Conservation (phyloP, 768 basidiomycete species). For the Naematelia aurantialba region DNA sequence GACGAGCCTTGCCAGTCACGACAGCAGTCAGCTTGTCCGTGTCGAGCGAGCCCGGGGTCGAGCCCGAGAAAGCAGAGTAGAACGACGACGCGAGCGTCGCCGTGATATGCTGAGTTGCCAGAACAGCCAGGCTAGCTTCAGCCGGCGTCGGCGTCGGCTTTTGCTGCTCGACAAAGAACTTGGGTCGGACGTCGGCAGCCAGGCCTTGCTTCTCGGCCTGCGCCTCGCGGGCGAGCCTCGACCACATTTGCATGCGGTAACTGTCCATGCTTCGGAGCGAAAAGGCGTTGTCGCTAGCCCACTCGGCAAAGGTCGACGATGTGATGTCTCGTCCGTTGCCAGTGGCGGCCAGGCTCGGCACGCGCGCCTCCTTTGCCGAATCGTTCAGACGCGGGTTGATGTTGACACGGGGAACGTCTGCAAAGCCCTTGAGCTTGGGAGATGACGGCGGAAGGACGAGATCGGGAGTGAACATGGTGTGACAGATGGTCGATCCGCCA, state of each 20-base stretch:
- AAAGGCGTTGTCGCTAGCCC: slow-evolving; percentile 75
- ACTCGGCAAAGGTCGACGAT: slow-evolving; percentile 64
- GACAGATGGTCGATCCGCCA: slow-evolving; percentile 70
- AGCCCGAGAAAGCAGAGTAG: slow-evolving; percentile 41
- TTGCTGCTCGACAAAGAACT: slow-evolving; percentile 42
- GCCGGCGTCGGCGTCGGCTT: slow-evolving; percentile 8
- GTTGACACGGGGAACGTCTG: slow-evolving; percentile 62
- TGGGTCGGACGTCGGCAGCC: slow-evolving; percentile 39
- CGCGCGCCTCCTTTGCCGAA: slow-evolving; percentile 9
- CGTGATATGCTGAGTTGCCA: slow-evolving; percentile 28
- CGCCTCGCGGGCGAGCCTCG: slow-evolving; percentile 76
- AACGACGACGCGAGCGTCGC: slow-evolving; percentile 42
- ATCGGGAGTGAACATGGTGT: slow-evolving; percentile 77
- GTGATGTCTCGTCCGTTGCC: slow-evolving; percentile 49
- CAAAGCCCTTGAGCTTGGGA: slow-evolving; percentile 27
- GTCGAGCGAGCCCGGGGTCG: slow-evolving; percentile 22
- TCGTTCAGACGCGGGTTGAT: slow-evolving; percentile 70
- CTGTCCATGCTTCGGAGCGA: slow-evolving; percentile 82
- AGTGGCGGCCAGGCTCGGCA: slow-evolving; percentile 39
- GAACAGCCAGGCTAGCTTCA: slow-evolving; percentile 1
- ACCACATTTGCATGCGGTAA: slow-evolving; percentile 89
- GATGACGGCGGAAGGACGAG: slow-evolving; percentile 51
- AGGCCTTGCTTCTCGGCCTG: slow-evolving; percentile 41
- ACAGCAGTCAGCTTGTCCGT: slow-evolving; percentile 45
- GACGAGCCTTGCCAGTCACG: slow-evolving; percentile 37